Evolutionary conservation across 2,329 filamentous ascomycete genomes (phyloP), one percentile per base, ranked within the genome.

Genomic region (Xylaria sp.): DNA sequence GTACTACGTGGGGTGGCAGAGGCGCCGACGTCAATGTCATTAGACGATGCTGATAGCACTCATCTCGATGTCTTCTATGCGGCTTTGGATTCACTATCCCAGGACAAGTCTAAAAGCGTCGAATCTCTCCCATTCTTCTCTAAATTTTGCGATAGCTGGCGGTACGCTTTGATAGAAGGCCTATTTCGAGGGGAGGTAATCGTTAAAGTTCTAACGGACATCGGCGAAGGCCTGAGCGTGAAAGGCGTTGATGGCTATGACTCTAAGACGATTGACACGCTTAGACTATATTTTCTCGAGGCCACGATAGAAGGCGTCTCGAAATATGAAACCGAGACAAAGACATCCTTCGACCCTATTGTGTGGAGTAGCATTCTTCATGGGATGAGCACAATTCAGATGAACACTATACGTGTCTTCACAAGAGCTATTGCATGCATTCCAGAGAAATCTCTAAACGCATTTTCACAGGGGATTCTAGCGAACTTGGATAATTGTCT

Each of bases 351-450:
- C n/a, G 74, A 77, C 20, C 15, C 36, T 31, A 15, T 57, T 62
- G 66, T 63, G 56, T 78, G 74, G 75, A 67, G 65, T 36, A 58
- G 55, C 28, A 59, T 78, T 15, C 64, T 79, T 13, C 61, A 72
- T 23, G 64, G 13, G 18, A 66, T 75, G 56, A 73, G 76, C 49
- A 63, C 64, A 31, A 56, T 79, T 36, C 59, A 61, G 59, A 63
- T 73, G 54, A 78, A 78, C 61, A 75, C 62, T 20, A 33, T 76
- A 48, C 72, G 72, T n/a, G 41, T 73, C n/a, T 76, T 79, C 20
- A 57, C 55, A 23, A 66, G 68, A 46, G 70, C 73, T 43, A 73
- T 79, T 61, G 49, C 57, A 12, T 65, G 63, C 31, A 71, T 78
- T 59, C 75, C 75, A 2, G 65, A 66, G 10, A 12, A 39, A 15